Evolutionary conservation across 768 basidiomycete genomes (phyloP), one percentile per base, ranked within the genome.

Genomic region (Boletus eberwhitei): DNA sequence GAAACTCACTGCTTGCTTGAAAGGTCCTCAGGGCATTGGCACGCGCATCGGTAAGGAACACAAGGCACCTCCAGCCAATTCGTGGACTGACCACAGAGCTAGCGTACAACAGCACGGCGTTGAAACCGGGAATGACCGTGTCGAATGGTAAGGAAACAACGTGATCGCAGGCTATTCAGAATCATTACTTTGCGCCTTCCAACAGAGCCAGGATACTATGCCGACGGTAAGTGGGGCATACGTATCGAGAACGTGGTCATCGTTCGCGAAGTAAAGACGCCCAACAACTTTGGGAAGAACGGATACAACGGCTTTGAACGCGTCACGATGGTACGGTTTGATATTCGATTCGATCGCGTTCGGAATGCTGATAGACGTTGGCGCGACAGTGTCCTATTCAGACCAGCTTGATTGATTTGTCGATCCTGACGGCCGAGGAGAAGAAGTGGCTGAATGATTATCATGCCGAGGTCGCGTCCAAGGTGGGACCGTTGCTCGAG

Each of bases 211-310:
- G 93, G 94, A 9, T 96, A 88, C 69, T 97, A 97, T 67, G 85
- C 83, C 8, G 94, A 98, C 62, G 96, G 94, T 2, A 75, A 79
- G 42, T 98, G 87, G 64, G 96, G 95, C 2, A 93, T 98, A 62
- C 86, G 97, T 5, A 91, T 96, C 62, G 96, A 99, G 73, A 93
- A 83, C 69, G 79, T 98, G 40, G 84, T 94, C 21, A 75, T 96
- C 19, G 88, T 96, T 4, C 78, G 81, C 46, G 79, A 85, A 41
- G 86, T 72, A 11, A 69, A 86, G 50, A 93, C 92, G 1, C 81
- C 84, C 51, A 80, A 92, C 65, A 79, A 81, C 59, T 98, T 95
- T 67, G 93, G 90, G 2, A 80, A 86, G 29, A 82, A 84, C 19
- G 90, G 87, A 2, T 98, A 85, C 71, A 79, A 97, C 31, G 80